Evolutionary conservation across 1,139 yeast species (phyloP), one percentile per base, ranked within the genome.

Genomic region (Geotrichum candidum): DNA sequence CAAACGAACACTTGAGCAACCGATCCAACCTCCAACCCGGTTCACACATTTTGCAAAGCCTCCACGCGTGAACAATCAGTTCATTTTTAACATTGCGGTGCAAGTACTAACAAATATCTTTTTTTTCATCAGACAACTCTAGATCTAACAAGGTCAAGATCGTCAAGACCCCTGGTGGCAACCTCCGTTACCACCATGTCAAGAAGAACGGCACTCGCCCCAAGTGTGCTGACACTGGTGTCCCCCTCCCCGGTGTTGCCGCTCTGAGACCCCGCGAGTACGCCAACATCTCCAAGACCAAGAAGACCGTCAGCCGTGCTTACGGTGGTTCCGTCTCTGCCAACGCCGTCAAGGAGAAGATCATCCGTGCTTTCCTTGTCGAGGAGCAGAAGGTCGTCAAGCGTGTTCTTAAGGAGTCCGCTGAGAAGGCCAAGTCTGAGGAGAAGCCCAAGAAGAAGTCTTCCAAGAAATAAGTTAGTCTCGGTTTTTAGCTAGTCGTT

Each of bases 301-400:
- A 88, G 86, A 92, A 94, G 87, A 88, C 97, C 73, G 99, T 94
- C 74, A 92, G 92, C 80, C 94, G 99, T 87, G 92, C 97, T 76
- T 94, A 94, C 92, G 99, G 99, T 84, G 99, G 99, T 80, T 87
- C 96, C 76, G 86, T 95, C 85, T 91, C 97, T 84, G 96, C 96
- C 77, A 88, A 87, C 90, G 90, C 97, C 84, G 97, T 92, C 78
- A 91, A 90, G 87, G 96, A 91, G 82, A 90, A 97, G 87, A 87
- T 94, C 76, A 91, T 92, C 80, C 92, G 98, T 85, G 97, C 98
- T 78, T 94, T 94, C 90, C 88, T 94, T 80, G 90, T 94, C 74
- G 98, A 94, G 85, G 99, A 94, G 85, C 98, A 94, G 85, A 94
- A 92, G 90, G 90, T 94, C 73, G 99, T 94, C 79, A 94, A 94